Base-by-base conservation (phyloP, 352 stramenopile species). In the Pseudoperonospora humuli region DNA sequence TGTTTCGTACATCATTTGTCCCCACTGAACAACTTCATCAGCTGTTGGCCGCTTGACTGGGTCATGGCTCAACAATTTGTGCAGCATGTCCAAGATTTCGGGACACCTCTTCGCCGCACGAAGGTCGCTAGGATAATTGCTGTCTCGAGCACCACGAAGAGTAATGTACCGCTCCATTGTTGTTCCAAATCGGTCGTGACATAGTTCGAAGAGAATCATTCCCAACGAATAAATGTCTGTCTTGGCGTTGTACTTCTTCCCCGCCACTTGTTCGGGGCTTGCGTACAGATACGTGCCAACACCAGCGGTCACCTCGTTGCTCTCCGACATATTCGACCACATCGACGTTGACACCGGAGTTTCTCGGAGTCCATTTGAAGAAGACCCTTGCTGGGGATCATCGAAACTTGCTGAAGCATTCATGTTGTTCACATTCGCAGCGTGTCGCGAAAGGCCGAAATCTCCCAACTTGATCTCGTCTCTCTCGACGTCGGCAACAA, bases 191-290 rank as follows among this genome's bases (percentile, higher is more conserved):
- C 73, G 64, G 18, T 87, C 76, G 47, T 93, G 81, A 27, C 79
- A 92, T 36, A 96, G 64, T 64, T 96, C 86, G 29, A 95, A 96
- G 5, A 96, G 65, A 31, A 96, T 93, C 78, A 96, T 93, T 29
- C 86, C 86, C 20, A 95, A 67, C 17, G 84, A 93, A 49, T 92
- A 96, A 23, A 96, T 74, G 36, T 96, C 86, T 5, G 83, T 94
- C 61, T 95, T 95, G 24, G 84, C 70, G 48, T 93, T 85, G 60
- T 97, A 98, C 42, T 87, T 82, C 46, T 88, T 88, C 32, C 79
- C 81, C 18, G 79, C 82, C 37, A 94, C 78, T 66, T 96, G 86
- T 45, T 96, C 86, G 0, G 86, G 86, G 49, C 79, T 93, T 31
- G 84, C 82, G 33, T 96, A 96, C 50, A 95, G 56, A 54, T 93